A percentile compares a stretch with the other conserved stretches of the same genome.
phyloP scores from a whole-genome alignment of 345 rosid genomes.

The Trapa incisa region DNA sequence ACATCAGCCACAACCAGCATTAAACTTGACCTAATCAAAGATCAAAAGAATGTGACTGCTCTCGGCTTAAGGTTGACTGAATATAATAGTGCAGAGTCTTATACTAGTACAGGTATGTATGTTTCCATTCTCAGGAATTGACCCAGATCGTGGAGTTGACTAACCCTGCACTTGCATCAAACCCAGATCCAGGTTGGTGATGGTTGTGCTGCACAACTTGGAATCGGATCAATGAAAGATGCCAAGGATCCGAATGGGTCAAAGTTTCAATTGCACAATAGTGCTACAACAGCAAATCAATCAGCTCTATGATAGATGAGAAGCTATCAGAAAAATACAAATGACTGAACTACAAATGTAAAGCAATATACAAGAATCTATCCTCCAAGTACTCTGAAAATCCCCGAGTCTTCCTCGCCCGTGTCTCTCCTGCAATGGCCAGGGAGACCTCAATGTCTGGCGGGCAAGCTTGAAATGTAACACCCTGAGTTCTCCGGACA shows the following conservation, averaged over 20 bases:
- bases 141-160: not conserved
- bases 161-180: not conserved
- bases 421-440: not conserved
- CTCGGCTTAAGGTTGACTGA: not conserved
- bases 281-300: not conserved
- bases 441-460: not conserved
- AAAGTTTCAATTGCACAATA: no score
- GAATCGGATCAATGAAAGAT: no score
- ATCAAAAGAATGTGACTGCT: not conserved
- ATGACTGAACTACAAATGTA: not conserved
- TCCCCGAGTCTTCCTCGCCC: not conserved
- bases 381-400: no score
- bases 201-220: not conserved
- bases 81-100: not conserved
- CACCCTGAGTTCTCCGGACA: not conserved
- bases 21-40: not conserved
- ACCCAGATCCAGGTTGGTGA: not conserved
- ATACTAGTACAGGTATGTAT: not conserved
- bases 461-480: not conserved
- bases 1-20: no score
- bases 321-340: not conserved
- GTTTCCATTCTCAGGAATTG: not conserved
- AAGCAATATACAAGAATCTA: not conserved
- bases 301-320: not conserved
- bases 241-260: no score